Conservation (phyloP, 2,329 filamentous ascomycete species). For the Penicillium sp. region DNA sequence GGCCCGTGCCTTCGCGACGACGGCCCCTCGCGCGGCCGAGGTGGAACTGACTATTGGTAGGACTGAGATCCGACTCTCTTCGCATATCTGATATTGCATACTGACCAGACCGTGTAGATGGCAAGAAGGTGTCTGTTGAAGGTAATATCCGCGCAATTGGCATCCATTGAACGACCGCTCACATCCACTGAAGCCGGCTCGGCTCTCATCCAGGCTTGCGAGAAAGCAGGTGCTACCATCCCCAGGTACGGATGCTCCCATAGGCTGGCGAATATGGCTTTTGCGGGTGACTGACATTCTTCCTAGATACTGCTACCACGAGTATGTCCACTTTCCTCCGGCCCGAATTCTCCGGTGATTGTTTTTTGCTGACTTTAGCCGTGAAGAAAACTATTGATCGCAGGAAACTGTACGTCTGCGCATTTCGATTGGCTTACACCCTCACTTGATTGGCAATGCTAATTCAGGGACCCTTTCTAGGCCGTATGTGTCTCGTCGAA, state of each 20-base stretch:
- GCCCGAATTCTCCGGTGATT: conserved; percentile 8
- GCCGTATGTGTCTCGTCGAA: conserved; percentile 97
- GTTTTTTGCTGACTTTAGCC: conserved; percentile 28
- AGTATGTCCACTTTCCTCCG: conserved; percentile 56
- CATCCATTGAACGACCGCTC: conserved; percentile 23
- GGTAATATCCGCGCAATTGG: conserved; percentile 56
- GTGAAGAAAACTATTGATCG: conserved; percentile 90
- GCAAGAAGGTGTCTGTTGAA: conserved; percentile 97
- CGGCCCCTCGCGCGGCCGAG: conserved; percentile 77
- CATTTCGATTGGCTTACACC: not conserved
- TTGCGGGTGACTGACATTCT: conserved; percentile 34
- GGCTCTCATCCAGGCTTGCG: conserved; percentile 97
- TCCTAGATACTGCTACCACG: conserved; percentile 93
- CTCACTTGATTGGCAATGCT: not conserved
- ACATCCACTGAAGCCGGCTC: conserved; percentile 71
- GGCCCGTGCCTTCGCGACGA: conserved; percentile 78
- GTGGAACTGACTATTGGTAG: conserved; percentile 95
- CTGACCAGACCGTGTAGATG: conserved; percentile 62
- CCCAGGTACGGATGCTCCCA: conserved; percentile 64
- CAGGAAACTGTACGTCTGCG: conserved; percentile 76
- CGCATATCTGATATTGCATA: conserved; percentile 31
- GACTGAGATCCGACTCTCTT: conserved; percentile 59
- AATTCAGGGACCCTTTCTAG: conserved; percentile 24
- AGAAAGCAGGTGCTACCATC: conserved; percentile 90
- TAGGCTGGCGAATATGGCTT: not conserved